Base-by-base conservation (phyloP, 2,329 filamentous ascomycete genomes). In the Hypoxylon sp. region DNA sequence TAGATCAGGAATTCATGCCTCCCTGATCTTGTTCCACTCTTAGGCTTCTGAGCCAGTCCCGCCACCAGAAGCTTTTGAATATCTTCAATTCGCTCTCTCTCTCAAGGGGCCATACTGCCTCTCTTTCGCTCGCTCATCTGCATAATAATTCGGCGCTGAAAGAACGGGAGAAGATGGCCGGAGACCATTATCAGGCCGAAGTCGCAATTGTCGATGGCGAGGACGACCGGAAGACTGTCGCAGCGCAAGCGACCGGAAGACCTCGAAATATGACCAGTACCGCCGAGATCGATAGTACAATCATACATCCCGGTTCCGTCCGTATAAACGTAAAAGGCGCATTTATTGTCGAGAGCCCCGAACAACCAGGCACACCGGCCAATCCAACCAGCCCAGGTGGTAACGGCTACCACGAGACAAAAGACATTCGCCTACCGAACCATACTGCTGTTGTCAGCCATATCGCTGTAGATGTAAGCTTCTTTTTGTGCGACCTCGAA, bases 291-390 rank as follows among this genome's bases (percentile, higher is more conserved):
- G 85, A 88, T 78, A 87, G 82, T 74, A 86, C 86, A 52, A 86
- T 91, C 74, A 86, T 82, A 59, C 86, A 87, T 73, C 89, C 89
- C 1, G 89, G 89, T 23, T 87, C 92, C 13, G 94, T 98, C 76
- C 91, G 93, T 81, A 98, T 99, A 83, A 98, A 99, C 79, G 95
- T 98, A 71, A 90, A 94, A 79, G 96, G 95, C 76, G 96, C 96
- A 41, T 98, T 97, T 77, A 98, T 99, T 72, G 94, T 97, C 75
- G 93, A 98, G 77, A 73, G 67, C n/a, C 91, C 95, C 68, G 91
- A 93, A n/a, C 69, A 74, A 72, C 84, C 86, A 2, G 80, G 80
- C 19, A 88, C 86, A 52, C 82, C 88, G 61, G 82, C 82, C 30
- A 78, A 80, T 36, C 69, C 72, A 21, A 73, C 73, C 34, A 73